Percentiles rank a stretch among this genome's conserved stretches.
Evolutionary conservation across 257 asterid genomes (phyloP).

Genomic region (Fraxinus pennsylvanica): DNA sequence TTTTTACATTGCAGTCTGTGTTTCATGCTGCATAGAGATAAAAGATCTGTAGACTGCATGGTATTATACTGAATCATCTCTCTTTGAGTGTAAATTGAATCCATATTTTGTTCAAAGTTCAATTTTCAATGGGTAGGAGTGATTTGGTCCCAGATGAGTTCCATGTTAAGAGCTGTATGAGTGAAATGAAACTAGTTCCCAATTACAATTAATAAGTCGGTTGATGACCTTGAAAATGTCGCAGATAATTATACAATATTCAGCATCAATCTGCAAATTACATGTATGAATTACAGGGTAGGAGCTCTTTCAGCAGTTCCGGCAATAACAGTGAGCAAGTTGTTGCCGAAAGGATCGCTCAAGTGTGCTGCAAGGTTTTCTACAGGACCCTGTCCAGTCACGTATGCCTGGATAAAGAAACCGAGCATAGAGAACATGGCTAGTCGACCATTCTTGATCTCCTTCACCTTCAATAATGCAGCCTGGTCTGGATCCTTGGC

Average conservation of each 20-base stretch:
- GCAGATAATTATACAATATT: neutral
- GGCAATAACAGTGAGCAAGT: constrained; percentile 83
- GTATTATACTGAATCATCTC: neutral
- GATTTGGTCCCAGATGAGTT: neutral
- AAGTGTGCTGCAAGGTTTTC: constrained; percentile 90
- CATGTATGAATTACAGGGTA: constrained; percentile 49
- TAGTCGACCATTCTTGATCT: constrained; percentile 88
- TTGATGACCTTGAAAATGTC: neutral
- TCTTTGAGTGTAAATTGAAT: no score
- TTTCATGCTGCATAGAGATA: neutral
- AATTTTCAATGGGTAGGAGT: neutral
- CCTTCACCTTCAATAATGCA: constrained; percentile 89
- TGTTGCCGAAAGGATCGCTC: constrained; percentile 97
- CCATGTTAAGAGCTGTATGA: neutral
- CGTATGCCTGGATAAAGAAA: constrained; percentile 94
- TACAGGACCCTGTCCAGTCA: constrained; percentile 89
- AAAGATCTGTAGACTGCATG: neutral
- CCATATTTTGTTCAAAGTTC: neutral
- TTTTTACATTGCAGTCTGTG: neutral
- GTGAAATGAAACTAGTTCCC: neutral
- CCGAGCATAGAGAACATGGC: constrained; percentile 97
- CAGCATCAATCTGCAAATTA: neutral
- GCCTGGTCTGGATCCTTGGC: constrained; percentile 96
- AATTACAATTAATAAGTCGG: neutral
- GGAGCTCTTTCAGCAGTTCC: constrained; percentile 83